These are phyloP conservation scores for Penicillium waksmanii DNA, from an alignment of 495 filamentous ascomycete genomes.

Conservation along the genomic window DNA sequence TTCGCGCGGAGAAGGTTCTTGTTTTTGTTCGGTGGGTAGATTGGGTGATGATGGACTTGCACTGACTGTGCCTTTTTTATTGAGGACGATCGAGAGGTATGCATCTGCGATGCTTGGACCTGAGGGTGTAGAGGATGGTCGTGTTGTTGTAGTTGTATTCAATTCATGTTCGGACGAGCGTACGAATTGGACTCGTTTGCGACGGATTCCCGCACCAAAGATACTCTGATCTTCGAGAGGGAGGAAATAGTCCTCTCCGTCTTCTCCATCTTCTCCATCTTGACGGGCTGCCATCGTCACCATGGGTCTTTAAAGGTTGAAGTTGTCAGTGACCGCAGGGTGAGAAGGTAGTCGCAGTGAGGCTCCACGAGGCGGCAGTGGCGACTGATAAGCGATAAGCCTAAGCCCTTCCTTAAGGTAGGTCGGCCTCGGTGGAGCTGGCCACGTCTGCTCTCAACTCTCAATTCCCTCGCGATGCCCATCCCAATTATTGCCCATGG, in stretches of 20 bases:
- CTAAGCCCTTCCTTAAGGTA: slow-evolving; percentile 9
- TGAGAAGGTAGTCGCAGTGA: background rate
- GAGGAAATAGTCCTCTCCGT: slow-evolving; percentile 64
- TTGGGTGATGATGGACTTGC: slow-evolving; percentile 16
- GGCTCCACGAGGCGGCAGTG: slow-evolving; percentile 9
- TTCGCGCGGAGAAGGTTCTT: slow-evolving; percentile 15
- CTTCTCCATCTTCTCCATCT: slow-evolving; percentile 19
- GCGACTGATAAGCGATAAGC: slow-evolving; percentile 30
- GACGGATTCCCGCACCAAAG: slow-evolving; percentile 79
- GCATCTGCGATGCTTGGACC: slow-evolving; percentile 60
- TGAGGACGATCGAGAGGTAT: slow-evolving; percentile 74
- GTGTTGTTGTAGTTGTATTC: slow-evolving; percentile 40
- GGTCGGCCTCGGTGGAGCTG: background rate
- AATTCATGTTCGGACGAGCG: slow-evolving; percentile 58
- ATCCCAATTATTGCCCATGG: slow-evolving; percentile 69
- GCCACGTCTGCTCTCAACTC: slow-evolving; percentile 13
- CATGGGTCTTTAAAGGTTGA: background rate
- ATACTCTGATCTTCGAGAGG: slow-evolving; percentile 72
- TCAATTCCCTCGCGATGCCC: slow-evolving; percentile 63
- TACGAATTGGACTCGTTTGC: slow-evolving; percentile 81
- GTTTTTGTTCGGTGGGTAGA: slow-evolving; percentile 20
- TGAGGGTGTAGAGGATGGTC: slow-evolving; percentile 30
- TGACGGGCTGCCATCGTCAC: background rate
- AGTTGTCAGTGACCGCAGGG: background rate
- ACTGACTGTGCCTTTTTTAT: slow-evolving; percentile 33